Evolutionary conservation across 306 rosid genomes (phyloP).

Genomic region (Rubus parviflorus): DNA sequence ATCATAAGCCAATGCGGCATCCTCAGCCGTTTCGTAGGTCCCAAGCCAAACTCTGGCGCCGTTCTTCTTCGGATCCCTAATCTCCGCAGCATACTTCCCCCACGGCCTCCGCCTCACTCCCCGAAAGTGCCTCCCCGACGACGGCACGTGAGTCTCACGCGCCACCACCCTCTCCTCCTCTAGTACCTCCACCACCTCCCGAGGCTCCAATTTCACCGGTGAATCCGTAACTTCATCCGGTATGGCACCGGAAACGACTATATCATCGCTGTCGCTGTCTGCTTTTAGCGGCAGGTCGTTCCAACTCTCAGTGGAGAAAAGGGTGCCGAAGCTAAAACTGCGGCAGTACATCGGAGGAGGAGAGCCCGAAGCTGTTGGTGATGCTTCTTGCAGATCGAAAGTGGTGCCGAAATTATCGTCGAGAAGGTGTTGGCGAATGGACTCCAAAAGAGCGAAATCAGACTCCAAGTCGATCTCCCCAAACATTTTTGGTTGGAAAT

Average conservation of each 20-base stretch:
- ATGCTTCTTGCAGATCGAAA: neutral
- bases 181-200: neutral
- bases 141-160: neutral
- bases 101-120: constrained; percentile 72
- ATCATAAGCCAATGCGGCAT: constrained; percentile 67
- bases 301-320: constrained; percentile 25
- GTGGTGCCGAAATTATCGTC: constrained; percentile 18
- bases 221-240: neutral
- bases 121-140: constrained; percentile 22
- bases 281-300: constrained; percentile 15
- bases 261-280: constrained; percentile 16
- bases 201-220: neutral
- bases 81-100: constrained; percentile 72
- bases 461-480: constrained; percentile 5
- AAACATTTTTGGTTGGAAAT: neutral
- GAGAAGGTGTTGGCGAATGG: constrained; percentile 28
- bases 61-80: constrained; percentile 44
- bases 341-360: neutral
- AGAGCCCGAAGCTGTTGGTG: neutral
- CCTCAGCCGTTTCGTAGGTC: constrained; percentile 44
- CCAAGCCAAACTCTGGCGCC: constrained; percentile 67
- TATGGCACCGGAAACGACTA: neutral
- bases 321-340: constrained; percentile 17
- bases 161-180: neutral
- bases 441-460: constrained; percentile 29